Base-by-base conservation (phyloP, 768 basidiomycete species). In the Austroboletus festivus region DNA sequence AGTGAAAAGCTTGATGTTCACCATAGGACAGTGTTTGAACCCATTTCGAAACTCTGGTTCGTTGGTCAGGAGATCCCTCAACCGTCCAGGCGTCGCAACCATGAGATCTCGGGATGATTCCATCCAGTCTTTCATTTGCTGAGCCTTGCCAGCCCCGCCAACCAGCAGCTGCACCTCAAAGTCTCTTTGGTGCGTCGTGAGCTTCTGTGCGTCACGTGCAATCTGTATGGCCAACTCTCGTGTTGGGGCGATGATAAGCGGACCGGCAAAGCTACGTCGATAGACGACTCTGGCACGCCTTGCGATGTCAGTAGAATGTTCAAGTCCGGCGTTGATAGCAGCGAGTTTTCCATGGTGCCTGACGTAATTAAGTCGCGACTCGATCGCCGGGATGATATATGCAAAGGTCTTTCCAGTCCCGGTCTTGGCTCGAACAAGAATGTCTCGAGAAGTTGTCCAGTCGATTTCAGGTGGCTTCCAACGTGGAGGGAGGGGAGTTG, bases 161-260 rank as follows among this genome's bases (percentile, higher is more conserved):
- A 86, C 81, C 38, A 95, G 76, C 13, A 94, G 67, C 51, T 80
- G 76, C 23, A 91, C 86, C 47, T 84, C 76, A 53, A 91, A 80
- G 21, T 77, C 80, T 3, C 67, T 61, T 55, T 89, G 81, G 62
- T 85, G 77, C 2, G 69, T 60, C 1, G 82, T 77, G 19, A 94
- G 69, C 54, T 80, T 81, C 22, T 77, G 60, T 2, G 92, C 91
- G 62, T 95, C 91, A 19, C 78, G 81, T 20, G 92, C 92, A 52
- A 94, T 95, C 65, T 93, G 91, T 1, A 85, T 84, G 5, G 93
- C 93, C 38, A 92, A 71, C 62, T 97, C 93, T 44, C 93, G 80
- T 4, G 93, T 96, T 2, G 93, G 92, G 20, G 83, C 89, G 64
- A 97, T 83, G 56, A 97, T 76, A 19, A 97, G 76, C 0, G 84